These are phyloP conservation scores for Dendrothele bispora DNA, from an alignment of 768 basidiomycete genomes.

Conservation along the genomic window DNA sequence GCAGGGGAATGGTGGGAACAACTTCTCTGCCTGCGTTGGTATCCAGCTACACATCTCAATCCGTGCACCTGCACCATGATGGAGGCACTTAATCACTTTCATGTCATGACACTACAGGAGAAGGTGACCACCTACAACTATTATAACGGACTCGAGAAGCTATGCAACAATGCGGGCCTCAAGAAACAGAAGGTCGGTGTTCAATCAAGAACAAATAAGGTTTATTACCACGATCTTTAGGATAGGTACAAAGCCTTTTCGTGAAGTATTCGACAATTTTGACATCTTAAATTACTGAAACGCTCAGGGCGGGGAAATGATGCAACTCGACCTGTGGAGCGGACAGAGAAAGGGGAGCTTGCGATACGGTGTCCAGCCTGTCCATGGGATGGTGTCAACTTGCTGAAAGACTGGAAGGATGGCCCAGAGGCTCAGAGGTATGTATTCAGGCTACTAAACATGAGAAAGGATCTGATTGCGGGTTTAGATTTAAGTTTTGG, in stretches of 20 bases:
- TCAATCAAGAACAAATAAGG: background rate
- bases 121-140: slow-evolving; percentile 30
- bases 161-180: slow-evolving; percentile 25
- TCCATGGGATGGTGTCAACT: slow-evolving; percentile 14
- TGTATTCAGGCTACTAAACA: slow-evolving; percentile 9
- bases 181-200: background rate
- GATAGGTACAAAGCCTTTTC: slow-evolving; percentile 27
- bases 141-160: too few relatives aligned
- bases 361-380: slow-evolving; percentile 20
- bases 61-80: slow-evolving; percentile 29
- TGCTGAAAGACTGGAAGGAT: slow-evolving; percentile 15
- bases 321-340: background rate
- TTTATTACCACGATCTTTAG: slow-evolving; percentile 17
- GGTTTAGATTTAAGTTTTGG: slow-evolving; percentile 11
- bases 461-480: background rate
- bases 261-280: slow-evolving; percentile 12
- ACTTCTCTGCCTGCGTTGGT: slow-evolving; percentile 10
- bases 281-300: slow-evolving; percentile 11
- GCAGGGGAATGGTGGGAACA: slow-evolving; percentile 11
- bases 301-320: slow-evolving; percentile 11
- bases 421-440: slow-evolving; percentile 4
- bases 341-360: slow-evolving; percentile 8
- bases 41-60: slow-evolving; percentile 27
- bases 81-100: slow-evolving; percentile 20
- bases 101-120: too few relatives aligned